phyloP scores from a whole-genome alignment of 441 rosid species.

The Croton setiger region DNA sequence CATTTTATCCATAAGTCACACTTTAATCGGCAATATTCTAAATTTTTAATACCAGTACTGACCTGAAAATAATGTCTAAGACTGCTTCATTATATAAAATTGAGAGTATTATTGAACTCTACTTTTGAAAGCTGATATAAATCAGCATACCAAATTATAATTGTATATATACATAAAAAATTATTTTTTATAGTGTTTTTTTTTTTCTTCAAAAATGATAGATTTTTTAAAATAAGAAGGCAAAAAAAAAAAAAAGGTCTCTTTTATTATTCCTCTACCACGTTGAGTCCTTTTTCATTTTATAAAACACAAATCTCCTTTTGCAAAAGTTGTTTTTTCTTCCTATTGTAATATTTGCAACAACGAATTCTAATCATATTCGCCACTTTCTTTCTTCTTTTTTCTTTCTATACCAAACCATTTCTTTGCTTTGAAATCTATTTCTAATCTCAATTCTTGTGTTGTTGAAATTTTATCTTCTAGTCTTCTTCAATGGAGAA shows the following conservation, averaged over 20 bases:
- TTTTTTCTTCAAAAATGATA: too few species aligned
- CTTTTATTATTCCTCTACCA: slow-evolving; percentile 25
- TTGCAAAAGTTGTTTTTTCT: slow-evolving; percentile 39
- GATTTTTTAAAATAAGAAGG: too few species aligned
- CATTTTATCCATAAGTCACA: too few species aligned
- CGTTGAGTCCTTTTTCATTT: slow-evolving; percentile 35
- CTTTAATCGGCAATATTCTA: too few species aligned
- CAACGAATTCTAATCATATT: slow-evolving; percentile 44
- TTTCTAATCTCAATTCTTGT: slow-evolving; percentile 15
- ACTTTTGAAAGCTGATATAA: too few species aligned
- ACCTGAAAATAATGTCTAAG: too few species aligned
- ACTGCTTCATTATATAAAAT: too few species aligned
- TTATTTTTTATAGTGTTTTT: too few species aligned
- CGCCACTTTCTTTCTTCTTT: slow-evolving; percentile 35
- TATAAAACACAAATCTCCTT: slow-evolving; percentile 27
- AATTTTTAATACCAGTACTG: too few species aligned
- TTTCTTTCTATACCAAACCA: slow-evolving; percentile 14
- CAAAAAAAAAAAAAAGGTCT: background rate
- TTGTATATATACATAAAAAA: too few species aligned
- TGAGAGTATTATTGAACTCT: too few species aligned
- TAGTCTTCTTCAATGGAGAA: slow-evolving; percentile 48
- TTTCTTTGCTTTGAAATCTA: slow-evolving; percentile 26
- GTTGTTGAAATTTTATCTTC: slow-evolving; percentile 19
- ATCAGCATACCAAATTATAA: too few species aligned
- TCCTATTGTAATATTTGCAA: slow-evolving; percentile 29